phyloP scores from a whole-genome alignment of 1,284 basidiomycete species.

The Chalciporus piperatoides region DNA sequence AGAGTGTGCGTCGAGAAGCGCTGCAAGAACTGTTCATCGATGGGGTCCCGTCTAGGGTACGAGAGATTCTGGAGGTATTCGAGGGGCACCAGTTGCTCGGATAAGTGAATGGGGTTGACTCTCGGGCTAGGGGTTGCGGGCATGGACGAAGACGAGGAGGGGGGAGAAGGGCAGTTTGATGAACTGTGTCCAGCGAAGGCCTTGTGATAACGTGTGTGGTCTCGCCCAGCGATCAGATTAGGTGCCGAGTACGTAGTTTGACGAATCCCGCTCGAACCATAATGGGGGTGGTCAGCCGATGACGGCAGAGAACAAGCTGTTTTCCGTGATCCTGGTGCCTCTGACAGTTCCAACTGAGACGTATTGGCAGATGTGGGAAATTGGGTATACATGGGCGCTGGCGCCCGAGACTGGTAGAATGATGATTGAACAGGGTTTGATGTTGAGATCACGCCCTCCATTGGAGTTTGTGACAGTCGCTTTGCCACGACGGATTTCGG shows the following conservation, averaged over 20 bases:
- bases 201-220: constrained; percentile 25
- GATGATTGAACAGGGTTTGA: constrained; percentile 23
- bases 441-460: constrained; percentile 29
- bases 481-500: constrained; percentile 36
- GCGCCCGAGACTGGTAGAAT: constrained; percentile 25
- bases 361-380: constrained; percentile 32
- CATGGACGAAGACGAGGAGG: constrained; percentile 29
- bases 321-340: constrained; percentile 23
- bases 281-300: constrained; percentile 24
- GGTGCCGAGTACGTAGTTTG: constrained; percentile 36
- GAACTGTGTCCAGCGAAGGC: constrained; percentile 4
- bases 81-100: constrained; percentile 52
- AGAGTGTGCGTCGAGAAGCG: constrained; percentile 41
- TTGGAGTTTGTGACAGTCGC: constrained; percentile 33
- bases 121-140: constrained; percentile 34
- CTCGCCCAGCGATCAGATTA: constrained; percentile 22
- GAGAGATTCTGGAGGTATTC: constrained; percentile 53
- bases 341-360: constrained; percentile 27
- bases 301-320: constrained; percentile 32
- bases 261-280: constrained; percentile 21
- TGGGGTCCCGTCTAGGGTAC: constrained; percentile 51
- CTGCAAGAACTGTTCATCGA: constrained; percentile 55
- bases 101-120: constrained; percentile 25
- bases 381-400: constrained; percentile 28
- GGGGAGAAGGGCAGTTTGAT: constrained; percentile 27